Conservation (phyloP, 108 stramenopile genomes). For the Skeletonema marinoi region DNA sequence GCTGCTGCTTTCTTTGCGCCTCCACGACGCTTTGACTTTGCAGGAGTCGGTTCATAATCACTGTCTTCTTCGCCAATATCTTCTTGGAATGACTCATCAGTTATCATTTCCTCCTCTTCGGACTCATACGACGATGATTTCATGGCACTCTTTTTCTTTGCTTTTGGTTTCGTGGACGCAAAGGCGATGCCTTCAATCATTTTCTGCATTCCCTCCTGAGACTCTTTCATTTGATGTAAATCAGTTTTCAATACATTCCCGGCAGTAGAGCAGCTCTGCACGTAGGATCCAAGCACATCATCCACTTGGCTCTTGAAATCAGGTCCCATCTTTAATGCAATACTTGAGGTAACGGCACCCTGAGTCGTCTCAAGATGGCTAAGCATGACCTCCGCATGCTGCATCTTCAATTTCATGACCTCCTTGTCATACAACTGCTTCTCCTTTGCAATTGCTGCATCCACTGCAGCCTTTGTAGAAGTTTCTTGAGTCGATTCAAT, state of each 20-base stretch:
- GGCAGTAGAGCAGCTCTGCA: constrained; percentile 29
- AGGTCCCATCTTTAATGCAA: constrained; percentile 29
- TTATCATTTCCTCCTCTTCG: constrained; percentile 29
- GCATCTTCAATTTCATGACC: constrained; percentile 47
- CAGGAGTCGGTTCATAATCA: constrained; percentile 41
- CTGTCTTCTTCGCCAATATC: constrained; percentile 41
- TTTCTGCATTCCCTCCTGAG: constrained; percentile 31
- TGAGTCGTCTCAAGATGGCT: constrained; percentile 57
- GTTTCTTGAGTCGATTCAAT: constrained; percentile 43
- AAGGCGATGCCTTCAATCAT: constrained; percentile 39
- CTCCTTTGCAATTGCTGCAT: constrained; percentile 40
- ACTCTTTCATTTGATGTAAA: constrained; percentile 27
- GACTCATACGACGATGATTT: neutral
- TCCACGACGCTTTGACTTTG: constrained; percentile 16
- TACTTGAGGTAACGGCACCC: constrained; percentile 40
- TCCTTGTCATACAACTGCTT: constrained; percentile 32
- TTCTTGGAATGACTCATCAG: constrained; percentile 42
- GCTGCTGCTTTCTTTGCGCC: constrained; percentile 1
- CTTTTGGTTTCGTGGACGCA: constrained; percentile 10
- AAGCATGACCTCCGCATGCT: constrained; percentile 59
- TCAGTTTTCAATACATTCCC: constrained; percentile 28
- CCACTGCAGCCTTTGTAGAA: constrained; percentile 40
- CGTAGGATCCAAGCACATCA: constrained; percentile 42
- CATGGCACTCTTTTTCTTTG: constrained; percentile 15
- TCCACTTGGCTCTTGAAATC: constrained; percentile 26